Percentiles rank a stretch among this genome's conserved stretches.
These are phyloP conservation scores for Alternaria rosae DNA, from an alignment of 2,329 filamentous ascomycete species.

Conservation along the genomic window DNA sequence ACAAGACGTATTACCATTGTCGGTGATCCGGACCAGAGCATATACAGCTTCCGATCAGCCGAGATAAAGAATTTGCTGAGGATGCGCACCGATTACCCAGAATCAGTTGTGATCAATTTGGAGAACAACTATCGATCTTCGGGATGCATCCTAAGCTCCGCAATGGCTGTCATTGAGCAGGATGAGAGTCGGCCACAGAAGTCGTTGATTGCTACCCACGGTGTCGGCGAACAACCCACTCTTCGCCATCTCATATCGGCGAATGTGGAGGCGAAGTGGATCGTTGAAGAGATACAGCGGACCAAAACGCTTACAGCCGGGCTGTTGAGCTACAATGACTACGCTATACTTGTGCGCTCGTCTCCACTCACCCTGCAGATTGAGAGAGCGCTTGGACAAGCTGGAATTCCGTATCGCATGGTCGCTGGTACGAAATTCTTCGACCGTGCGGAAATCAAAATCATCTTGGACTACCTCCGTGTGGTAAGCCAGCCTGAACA, in stretches of 20 bases:
- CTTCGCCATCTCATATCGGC: constrained; percentile 76
- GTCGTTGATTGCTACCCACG: constrained; percentile 79
- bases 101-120: constrained; percentile 81
- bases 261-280: constrained; percentile 82
- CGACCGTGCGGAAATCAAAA: constrained; percentile 87
- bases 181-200: constrained; percentile 83
- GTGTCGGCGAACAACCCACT: constrained; percentile 79
- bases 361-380: constrained; percentile 84
- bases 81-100: constrained; percentile 77
- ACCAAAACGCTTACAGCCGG: constrained; percentile 73
- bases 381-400: constrained; percentile 80
- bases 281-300: constrained; percentile 82
- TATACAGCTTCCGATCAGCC: constrained; percentile 93
- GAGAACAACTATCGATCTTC: constrained; percentile 97
- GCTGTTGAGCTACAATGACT: constrained; percentile 76
- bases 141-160: constrained; percentile 79
- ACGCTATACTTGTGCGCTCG: constrained; percentile 87
- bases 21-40: constrained; percentile 96
- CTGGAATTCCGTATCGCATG: constrained; percentile 89
- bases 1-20: constrained; percentile 87
- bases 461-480: constrained; percentile 85
- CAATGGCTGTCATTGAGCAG: constrained; percentile 88
- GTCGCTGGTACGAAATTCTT: constrained; percentile 91
- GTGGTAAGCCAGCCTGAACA: constrained; percentile 85
- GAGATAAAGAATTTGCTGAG: constrained; percentile 87